Conservation (phyloP, 2,329 filamentous ascomycete genomes). For the Cephalotrichum gorgonifer region DNA sequence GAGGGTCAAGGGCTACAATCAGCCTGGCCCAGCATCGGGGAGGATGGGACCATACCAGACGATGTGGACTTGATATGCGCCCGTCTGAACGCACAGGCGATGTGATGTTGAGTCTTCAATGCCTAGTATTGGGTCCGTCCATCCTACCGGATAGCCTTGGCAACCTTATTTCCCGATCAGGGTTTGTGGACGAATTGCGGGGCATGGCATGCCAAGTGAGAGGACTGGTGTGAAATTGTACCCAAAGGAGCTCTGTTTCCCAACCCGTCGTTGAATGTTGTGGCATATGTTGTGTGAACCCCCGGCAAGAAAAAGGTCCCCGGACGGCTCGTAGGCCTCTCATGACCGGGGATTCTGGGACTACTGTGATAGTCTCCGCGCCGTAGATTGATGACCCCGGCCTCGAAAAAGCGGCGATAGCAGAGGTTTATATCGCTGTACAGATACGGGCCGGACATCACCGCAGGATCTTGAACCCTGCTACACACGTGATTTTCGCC, state of each 20-base stretch:
- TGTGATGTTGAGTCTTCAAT: no score
- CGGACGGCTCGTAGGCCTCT: slow-evolving; percentile 25
- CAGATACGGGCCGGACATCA: slow-evolving; percentile 57
- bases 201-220: background rate
- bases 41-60: no score
- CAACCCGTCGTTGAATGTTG: no score
- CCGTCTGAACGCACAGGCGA: no score
- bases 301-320: slow-evolving; percentile 48
- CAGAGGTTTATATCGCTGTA: slow-evolving; percentile 45
- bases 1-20: no score
- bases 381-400: slow-evolving; percentile 44
- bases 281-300: background rate
- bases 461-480: no score
- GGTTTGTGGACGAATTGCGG: background rate
- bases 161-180: background rate
- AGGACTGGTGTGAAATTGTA: background rate
- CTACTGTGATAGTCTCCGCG: slow-evolving; percentile 47
- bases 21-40: no score
- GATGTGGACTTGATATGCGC: no score
- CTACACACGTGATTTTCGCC: no score
- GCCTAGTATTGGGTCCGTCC: background rate
- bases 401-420: slow-evolving; percentile 52
- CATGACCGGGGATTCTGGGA: slow-evolving; percentile 43
- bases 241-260: background rate
- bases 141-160: background rate